phyloP scores from a whole-genome alignment of 2,329 filamentous ascomycete species.

The Trichoderma afroharzianum region DNA sequence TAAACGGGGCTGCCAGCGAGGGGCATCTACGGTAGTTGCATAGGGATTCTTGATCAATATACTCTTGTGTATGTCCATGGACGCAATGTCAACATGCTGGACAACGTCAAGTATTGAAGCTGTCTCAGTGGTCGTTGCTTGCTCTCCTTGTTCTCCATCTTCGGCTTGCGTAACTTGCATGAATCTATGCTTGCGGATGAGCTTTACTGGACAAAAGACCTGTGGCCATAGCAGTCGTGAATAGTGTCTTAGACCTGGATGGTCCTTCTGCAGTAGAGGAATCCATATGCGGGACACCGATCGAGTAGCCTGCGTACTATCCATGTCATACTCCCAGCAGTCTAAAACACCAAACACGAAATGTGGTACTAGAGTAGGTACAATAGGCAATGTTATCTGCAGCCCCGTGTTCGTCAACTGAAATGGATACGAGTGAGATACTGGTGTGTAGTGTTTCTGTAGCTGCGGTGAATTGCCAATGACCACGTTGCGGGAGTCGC shows the following conservation, averaged over 20 bases:
- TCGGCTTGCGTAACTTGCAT: not conserved
- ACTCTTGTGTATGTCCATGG: not conserved
- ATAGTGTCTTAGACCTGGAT: not conserved
- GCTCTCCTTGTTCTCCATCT: not conserved
- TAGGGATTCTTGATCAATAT: slow-evolving; percentile 17
- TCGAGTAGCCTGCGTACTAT: not conserved
- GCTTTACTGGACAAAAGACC: not conserved
- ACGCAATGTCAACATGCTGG: slow-evolving; percentile 5
- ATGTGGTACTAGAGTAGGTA: slow-evolving; percentile 3
- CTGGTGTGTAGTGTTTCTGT: not conserved
- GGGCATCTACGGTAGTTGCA: slow-evolving; percentile 1
- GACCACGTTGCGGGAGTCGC: not conserved
- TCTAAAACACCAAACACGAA: slow-evolving; percentile 10
- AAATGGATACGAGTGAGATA: slow-evolving; percentile 6
- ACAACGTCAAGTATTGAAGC: not conserved
- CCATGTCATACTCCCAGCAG: slow-evolving; percentile 3
- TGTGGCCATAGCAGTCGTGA: slow-evolving; percentile 1
- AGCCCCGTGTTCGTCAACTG: not conserved
- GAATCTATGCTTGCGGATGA: not conserved
- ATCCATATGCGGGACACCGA: slow-evolving; percentile 10
- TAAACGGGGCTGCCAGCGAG: slow-evolving; percentile 8
- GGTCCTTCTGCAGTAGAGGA: not conserved
- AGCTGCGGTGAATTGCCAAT: slow-evolving; percentile 1
- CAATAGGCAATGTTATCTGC: slow-evolving; percentile 4
- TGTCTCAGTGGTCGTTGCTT: not conserved